These are phyloP conservation scores for Exutisphaerella laricina DNA, from an alignment of 2,329 filamentous ascomycete species.

Conservation along the genomic window DNA sequence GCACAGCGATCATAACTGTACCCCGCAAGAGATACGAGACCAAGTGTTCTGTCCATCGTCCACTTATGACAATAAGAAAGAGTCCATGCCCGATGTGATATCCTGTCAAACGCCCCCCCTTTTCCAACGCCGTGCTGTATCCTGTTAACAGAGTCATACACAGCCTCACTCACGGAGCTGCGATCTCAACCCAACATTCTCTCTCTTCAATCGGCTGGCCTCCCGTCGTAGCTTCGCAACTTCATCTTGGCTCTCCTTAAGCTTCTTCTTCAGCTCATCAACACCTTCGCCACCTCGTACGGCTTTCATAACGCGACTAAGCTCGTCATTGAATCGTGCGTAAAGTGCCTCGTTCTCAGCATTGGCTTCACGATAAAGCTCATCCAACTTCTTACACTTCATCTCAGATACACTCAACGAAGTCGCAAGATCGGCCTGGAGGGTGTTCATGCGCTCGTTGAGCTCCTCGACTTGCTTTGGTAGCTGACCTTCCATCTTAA, in stretches of 20 bases:
- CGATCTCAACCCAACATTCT: slow-evolving; percentile 62
- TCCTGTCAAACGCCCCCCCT: no score
- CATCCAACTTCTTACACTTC: slow-evolving; percentile 76
- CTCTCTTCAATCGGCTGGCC: slow-evolving; percentile 74
- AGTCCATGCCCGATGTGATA: no score
- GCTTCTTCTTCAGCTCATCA: slow-evolving; percentile 65
- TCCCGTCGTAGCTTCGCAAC: slow-evolving; percentile 73
- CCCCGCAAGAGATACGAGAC: no score
- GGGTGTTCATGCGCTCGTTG: slow-evolving; percentile 53
- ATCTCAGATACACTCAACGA: slow-evolving; percentile 66
- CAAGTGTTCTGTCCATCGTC: no score
- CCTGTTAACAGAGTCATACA: background rate
- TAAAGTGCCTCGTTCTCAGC: slow-evolving; percentile 92
- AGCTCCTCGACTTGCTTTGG: slow-evolving; percentile 56
- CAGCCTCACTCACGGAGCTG: slow-evolving; percentile 39
- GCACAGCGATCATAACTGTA: no score
- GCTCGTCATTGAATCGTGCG: slow-evolving; percentile 84
- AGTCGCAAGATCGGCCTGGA: slow-evolving; percentile 66
- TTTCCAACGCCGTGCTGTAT: slow-evolving; percentile 7
- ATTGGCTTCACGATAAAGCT: slow-evolving; percentile 79
- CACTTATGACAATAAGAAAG: no score
- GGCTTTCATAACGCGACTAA: slow-evolving; percentile 74
- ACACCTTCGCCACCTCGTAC: slow-evolving; percentile 70
- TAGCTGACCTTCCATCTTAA: slow-evolving; percentile 62
- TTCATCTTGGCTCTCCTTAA: slow-evolving; percentile 74